phyloP scores from a whole-genome alignment of 2,329 filamentous ascomycete genomes.

The Metarhizium humberi region DNA sequence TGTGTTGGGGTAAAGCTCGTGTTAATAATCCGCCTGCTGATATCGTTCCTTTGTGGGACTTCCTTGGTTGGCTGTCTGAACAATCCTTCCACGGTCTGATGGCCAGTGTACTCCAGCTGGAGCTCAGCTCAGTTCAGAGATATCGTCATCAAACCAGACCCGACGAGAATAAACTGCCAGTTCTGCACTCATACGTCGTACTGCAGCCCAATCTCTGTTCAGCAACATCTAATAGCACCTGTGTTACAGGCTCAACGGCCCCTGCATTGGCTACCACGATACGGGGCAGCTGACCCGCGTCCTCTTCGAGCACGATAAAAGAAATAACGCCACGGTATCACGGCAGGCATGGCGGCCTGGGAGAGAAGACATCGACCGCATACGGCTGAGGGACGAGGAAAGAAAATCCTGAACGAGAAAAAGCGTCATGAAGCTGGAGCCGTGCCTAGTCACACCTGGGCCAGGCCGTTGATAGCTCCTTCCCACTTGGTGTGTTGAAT shows the following conservation, averaged over 20 bases:
- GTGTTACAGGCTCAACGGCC: not conserved
- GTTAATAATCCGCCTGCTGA: too few species aligned
- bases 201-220: not conserved
- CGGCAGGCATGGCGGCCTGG: not conserved
- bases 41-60: too few species aligned
- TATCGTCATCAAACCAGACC: not conserved
- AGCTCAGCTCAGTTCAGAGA: not conserved
- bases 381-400: not conserved
- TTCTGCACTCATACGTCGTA: not conserved
- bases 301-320: not conserved
- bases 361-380: not conserved
- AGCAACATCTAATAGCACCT: not conserved
- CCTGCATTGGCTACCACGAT: not conserved
- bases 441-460: not conserved
- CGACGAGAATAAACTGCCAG: not conserved
- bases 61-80: not conserved
- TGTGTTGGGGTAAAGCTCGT: too few species aligned
- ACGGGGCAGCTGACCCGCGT: not conserved
- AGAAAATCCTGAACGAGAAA: not conserved
- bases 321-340: not conserved
- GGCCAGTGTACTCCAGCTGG: too few species aligned
- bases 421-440: not conserved
- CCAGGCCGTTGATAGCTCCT: not conserved
- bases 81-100: too few species aligned
- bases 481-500: constrained; percentile 3